Conservation (phyloP, 208 protist genomes). For the Acanthamoeba polyphaga region DNA sequence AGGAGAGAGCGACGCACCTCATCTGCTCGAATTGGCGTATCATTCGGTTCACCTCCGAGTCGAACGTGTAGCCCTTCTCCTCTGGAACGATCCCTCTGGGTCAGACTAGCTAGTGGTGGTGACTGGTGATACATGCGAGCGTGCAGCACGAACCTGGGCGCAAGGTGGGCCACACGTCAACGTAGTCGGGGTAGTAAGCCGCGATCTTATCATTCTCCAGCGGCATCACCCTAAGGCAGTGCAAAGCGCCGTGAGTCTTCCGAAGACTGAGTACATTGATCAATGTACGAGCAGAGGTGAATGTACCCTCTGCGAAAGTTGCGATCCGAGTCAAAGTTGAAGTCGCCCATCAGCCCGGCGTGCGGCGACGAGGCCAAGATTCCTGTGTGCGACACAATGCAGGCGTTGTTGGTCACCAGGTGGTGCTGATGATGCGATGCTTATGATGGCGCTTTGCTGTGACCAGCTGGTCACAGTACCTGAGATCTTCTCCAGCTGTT, state of each 20-base stretch:
- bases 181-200: background rate
- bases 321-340: constrained; percentile 60
- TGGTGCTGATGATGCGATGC: background rate
- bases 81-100: background rate
- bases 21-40: constrained; percentile 45
- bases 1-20: background rate
- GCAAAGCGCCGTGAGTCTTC: background rate
- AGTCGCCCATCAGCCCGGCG: constrained; percentile 64
- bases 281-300: background rate
- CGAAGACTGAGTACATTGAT: too few species aligned
- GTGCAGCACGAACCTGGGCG: background rate
- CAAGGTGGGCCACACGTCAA: constrained; percentile 44
- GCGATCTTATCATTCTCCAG: constrained; percentile 27
- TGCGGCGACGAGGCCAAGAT: background rate
- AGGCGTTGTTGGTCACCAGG: background rate
- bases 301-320: background rate
- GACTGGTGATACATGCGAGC: background rate
- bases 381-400: background rate
- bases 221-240: background rate
- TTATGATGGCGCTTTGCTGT: too few species aligned
- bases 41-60: constrained; percentile 40
- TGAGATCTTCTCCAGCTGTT: constrained; percentile 16
- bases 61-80: constrained; percentile 65
- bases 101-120: too few species aligned
- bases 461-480: background rate